phyloP scores from a whole-genome alignment of 805 yeast species.

The Candida peoriensis region DNA sequence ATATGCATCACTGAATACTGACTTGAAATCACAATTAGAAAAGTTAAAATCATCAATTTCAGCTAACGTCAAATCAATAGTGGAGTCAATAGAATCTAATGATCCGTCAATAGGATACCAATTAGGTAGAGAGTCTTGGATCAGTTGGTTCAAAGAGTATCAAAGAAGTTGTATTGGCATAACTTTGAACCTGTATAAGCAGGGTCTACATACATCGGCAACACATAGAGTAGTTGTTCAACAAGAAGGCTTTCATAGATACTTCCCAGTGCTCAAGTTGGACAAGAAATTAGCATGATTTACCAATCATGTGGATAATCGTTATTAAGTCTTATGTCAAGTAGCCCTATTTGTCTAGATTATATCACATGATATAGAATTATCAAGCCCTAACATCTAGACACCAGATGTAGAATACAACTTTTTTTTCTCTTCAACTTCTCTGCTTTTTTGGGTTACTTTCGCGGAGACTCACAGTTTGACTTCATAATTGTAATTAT shows the following conservation, averaged over 20 bases:
- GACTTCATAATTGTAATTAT: too few species aligned
- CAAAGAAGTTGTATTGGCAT: slow-evolving; percentile 29
- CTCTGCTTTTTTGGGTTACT: too few species aligned
- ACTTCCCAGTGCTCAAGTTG: slow-evolving; percentile 38
- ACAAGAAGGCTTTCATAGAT: slow-evolving; percentile 36
- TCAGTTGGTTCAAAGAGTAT: slow-evolving; percentile 25
- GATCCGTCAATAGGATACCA: slow-evolving; percentile 17
- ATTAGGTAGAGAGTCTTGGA: slow-evolving; percentile 26
- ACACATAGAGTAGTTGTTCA: slow-evolving; percentile 22
- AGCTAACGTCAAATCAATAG: slow-evolving; percentile 8
- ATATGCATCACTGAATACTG: slow-evolving; percentile 8
- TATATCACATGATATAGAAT: too few species aligned
- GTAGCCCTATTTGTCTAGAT: too few species aligned
- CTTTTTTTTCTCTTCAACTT: too few species aligned
- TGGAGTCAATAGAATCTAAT: slow-evolving; percentile 17
- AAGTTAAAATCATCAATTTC: slow-evolving; percentile 5
- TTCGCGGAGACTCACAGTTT: too few species aligned
- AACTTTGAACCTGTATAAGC: slow-evolving; percentile 9
- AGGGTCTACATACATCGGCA: background rate
- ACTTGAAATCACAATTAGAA: background rate
- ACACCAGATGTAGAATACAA: too few species aligned
- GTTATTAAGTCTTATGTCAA: too few species aligned
- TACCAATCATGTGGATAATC: slow-evolving; percentile 1
- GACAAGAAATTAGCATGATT: slow-evolving; percentile 7
- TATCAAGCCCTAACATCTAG: too few species aligned